Conservation (phyloP, 768 basidiomycete genomes). For the Cystofilobasidium capitatum region DNA sequence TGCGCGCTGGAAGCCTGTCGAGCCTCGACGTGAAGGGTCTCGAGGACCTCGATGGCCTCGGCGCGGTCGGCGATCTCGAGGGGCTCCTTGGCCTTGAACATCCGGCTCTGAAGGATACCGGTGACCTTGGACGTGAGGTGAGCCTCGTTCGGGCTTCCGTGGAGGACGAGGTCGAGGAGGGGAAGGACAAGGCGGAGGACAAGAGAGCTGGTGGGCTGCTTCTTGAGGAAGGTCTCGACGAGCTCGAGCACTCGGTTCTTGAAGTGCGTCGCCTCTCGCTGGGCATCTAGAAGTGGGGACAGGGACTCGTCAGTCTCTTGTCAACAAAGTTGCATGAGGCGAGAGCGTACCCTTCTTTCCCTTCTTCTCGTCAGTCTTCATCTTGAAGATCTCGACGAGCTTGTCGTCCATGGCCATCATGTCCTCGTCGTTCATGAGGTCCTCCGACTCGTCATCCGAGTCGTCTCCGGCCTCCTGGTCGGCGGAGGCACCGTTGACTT, state of each 20-base stretch:
- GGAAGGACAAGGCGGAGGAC: conserved; percentile 61
- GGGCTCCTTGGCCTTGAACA: conserved; percentile 63
- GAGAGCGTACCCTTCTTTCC: conserved; percentile 53
- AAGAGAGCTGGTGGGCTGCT: conserved; percentile 63
- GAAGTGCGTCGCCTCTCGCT: conserved; percentile 87
- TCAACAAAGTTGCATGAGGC: not conserved
- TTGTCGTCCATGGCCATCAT: conserved; percentile 96
- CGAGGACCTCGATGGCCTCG: conserved; percentile 48
- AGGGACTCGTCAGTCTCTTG: not conserved
- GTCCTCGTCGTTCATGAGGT: conserved; percentile 83
- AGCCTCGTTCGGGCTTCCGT: conserved; percentile 62
- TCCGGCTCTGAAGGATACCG: conserved; percentile 62
- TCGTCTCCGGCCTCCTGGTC: conserved; percentile 52
- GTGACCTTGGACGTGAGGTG: conserved; percentile 83
- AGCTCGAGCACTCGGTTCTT: conserved; percentile 92
- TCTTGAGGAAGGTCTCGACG: conserved; percentile 72
- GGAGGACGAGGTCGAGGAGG: conserved; percentile 62
- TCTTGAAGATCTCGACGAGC: conserved; percentile 74
- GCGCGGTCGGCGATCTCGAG: conserved; percentile 44
- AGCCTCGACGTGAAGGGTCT: conserved; percentile 62
- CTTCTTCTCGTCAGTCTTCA: conserved; percentile 54
- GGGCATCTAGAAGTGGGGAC: conserved; percentile 45
- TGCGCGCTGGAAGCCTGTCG: conserved; percentile 56
- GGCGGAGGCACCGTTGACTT: conserved; percentile 41
- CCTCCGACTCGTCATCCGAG: conserved; percentile 36